Base-by-base conservation (phyloP, 768 basidiomycete species). In the Rhodotorula sphaerocarpa region DNA sequence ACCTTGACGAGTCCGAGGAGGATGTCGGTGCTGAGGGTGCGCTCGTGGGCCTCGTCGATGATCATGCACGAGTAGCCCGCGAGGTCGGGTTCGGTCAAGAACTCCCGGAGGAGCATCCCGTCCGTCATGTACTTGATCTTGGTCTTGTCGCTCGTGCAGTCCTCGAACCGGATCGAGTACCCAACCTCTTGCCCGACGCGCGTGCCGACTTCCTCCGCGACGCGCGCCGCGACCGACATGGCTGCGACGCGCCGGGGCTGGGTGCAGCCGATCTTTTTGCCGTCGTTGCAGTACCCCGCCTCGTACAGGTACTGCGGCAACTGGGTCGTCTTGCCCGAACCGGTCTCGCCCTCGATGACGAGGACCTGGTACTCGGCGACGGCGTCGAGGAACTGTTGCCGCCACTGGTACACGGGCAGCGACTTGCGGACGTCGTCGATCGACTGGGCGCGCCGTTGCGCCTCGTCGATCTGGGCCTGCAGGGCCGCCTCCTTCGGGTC, bases 151-250 rank as follows among this genome's bases (percentile, higher is more conserved):
- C 90, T 95, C 25, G 95, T 99, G 75, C 91, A 95, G 76, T 99
- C 95, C 77, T 99, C 95, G 77, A 99, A 99, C 36, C 95, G 89
- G 70, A 99, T 99, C 39, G 92, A 93, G 76, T 99, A 99, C n/a
- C 95, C 95, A 53, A 99, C 95, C 77, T 97, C 93, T 70, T 92
- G 88, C 15, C 95, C 95, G 44, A 99, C 85, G 75, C 96, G 87
- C 5, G 85, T 87, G 12, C 92, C 95, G 86, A 97, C 91, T 77
- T 99, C 95, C 65, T 97, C 95, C 0, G 95, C 93, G 21, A 99
- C 95, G 78, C 95, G 93, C 21, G 93, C 91, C 7, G 95, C 95
- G 55, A 99, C 95, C 47, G 88, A 91, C 95, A 99, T 99, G 42
- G 95, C 95, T 10, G 95, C 95, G 25, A 99, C 95, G 63, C 95